A percentile compares a stretch with the other conserved stretches of the same genome.
Conservation (phyloP, 2,329 filamentous ascomycete genomes). For the Exophiala sp. region DNA sequence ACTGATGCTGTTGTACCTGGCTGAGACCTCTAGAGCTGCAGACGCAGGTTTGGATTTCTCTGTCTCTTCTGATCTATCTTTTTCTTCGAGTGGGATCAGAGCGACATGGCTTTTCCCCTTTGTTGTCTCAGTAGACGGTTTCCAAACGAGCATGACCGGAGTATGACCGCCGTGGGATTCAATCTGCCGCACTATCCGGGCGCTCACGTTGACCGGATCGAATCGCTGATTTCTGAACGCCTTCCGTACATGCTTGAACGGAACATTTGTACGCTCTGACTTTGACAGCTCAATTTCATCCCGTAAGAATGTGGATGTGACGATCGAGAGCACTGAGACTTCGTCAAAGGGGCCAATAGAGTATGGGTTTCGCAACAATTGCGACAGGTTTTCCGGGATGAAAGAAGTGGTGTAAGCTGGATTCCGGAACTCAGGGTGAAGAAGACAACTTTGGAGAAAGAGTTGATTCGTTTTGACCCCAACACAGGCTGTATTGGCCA, state of each 20-base stretch:
- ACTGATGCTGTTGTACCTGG: slow-evolving; percentile 16
- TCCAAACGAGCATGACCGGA: slow-evolving; percentile 11
- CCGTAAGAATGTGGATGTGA: slow-evolving; percentile 23
- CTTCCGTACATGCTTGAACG: slow-evolving; percentile 28
- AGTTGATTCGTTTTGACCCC: slow-evolving; percentile 50
- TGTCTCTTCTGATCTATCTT: neutral
- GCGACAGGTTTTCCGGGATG: slow-evolving; percentile 29
- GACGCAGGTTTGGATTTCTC: neutral
- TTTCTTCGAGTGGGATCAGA: neutral
- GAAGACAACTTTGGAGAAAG: slow-evolving; percentile 31
- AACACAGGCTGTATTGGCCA: slow-evolving; percentile 54
- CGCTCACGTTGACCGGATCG: slow-evolving; percentile 32
- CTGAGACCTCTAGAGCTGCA: slow-evolving; percentile 4
- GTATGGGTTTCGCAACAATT: slow-evolving; percentile 29
- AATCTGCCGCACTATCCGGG: slow-evolving; percentile 3
- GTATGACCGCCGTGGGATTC: neutral
- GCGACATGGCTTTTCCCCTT: neutral
- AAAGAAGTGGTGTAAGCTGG: slow-evolving; percentile 34
- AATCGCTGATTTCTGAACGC: slow-evolving; percentile 35
- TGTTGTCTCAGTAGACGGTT: neutral
- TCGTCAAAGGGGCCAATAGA: slow-evolving; percentile 7
- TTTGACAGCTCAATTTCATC: neutral
- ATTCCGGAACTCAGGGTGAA: slow-evolving; percentile 42
- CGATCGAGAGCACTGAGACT: slow-evolving; percentile 21
- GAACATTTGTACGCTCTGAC: slow-evolving; percentile 1